Base-by-base conservation (phyloP, 139 green algal genomes). In the Astrephomene gubernaculifera region DNA sequence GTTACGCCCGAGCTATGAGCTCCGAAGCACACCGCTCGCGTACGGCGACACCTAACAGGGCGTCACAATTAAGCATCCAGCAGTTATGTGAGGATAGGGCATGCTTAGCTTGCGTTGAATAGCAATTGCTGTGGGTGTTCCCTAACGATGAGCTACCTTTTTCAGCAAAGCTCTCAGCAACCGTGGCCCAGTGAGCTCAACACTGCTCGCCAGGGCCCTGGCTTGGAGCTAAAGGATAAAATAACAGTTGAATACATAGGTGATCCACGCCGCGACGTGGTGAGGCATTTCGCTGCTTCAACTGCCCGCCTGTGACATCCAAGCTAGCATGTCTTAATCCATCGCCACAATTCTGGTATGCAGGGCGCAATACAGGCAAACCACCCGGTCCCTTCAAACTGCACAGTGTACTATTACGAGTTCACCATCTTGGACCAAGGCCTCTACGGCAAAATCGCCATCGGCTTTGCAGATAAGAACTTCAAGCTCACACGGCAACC, bases 351-450 rank as follows among this genome's bases (percentile, higher is more conserved):
- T n/a, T n/a, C n/a, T n/a, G n/a, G n/a, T n/a, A n/a, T n/a, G 27
- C 76, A 83, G 76, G 87, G 90, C 31, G 71, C 81, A 1, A 86
- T 90, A 25, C 93, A 95, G 87, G 91, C 91, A 29, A 95, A 98
- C 85, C 86, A 87, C 17, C 90, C 94, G 1, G 93, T 94, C 17
- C 96, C 95, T 0, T 63, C 70, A 14, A 88, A 90, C 19, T 67
- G 68, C 14, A 71, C 84, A 7, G 29, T 98, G 1, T 98, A 95
- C 81, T 98, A 98, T 81, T 98, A 94, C 70, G 96, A 98, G 86
- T 19, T 96, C 4, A 92, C 82, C 2, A 83, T 98, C 1, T 29
- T 92, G 31, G 90, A 97, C 53, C 54, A 71, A 25, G 96, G 95
- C 24, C 85, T 95, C 14, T 43, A 49, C 2, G 90, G 93, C 27